Evolutionary conservation across 805 yeast species (phyloP), one percentile per base, ranked within the genome.

Genomic region (Nakazawaea sp.): DNA sequence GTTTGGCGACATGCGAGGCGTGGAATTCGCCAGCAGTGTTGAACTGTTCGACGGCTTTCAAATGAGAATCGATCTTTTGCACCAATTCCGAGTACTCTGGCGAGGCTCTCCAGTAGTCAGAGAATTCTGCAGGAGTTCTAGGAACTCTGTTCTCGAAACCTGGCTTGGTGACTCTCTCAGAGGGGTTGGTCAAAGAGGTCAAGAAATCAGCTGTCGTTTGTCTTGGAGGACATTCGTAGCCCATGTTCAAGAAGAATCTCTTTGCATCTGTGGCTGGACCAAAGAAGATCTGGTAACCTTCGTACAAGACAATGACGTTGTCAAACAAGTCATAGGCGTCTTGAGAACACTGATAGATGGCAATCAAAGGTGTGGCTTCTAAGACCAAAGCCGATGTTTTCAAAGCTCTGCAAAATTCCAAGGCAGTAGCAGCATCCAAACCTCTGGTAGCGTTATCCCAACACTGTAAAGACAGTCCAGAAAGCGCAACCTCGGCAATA

Each of bases 401-500:
- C 46, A 78, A 62, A 18, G 79, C 77, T 45, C 70, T 61, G 42
- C 74, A 66, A 48, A 78, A 78, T 50, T 77, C 82, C 49, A 75
- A 61, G 23, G 85, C 85, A 33, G 83, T 77, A 19, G 84, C 82
- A 8, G 84, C 64, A 59, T 78, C 85, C 47, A 78, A 68, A 53
- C 84, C 85, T 64, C 85, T 72, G 17, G 84, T 78, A 11, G 82
- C 72, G 51, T 78, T 78, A 65, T 78, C 80, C 79, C 80, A 74
- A 56, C 76, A 70, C 49, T 73, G 76, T 29, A 74, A 37, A 41
- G 58, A 59, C 21, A 79, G 70, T 43, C 75, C 76, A 36, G 65
- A 53, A 20, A 64, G 47, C 6, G 62, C 53, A 20, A 55, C 78
- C 50, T 76, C 82, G 18, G 79, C 79, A 54, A 76, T 75, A 13